Base-by-base conservation (phyloP, 306 rosid species). In the Luffa aegyptiaca region DNA sequence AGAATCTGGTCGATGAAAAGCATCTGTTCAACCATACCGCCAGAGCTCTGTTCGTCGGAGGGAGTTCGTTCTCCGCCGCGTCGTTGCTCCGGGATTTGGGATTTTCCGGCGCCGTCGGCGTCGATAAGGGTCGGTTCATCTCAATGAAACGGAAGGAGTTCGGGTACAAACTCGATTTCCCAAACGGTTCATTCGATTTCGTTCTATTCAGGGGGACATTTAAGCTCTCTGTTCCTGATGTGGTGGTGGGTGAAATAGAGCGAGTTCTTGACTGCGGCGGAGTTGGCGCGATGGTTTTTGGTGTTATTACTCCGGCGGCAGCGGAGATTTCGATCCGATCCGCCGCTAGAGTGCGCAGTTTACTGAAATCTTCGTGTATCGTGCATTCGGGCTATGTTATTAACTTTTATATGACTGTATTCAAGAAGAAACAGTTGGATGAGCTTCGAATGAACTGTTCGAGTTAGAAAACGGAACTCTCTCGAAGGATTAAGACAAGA, bases 201-300 rank as follows among this genome's bases (percentile, higher is more conserved):
- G 97, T 95, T 44, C 78, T 89, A 35, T 84, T 91, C 14, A 88
- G 83, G 79, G 94, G 91, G 81, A 62, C 81, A 0, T 88, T 86
- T 14, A 88, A 84, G 86, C 90, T 82, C 80, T 46, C 90, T n/a
- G 90, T 85, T 81, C 97, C 95, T 81, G 87, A 92, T 13, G 76
- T 86, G 72, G 85, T 92, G 31, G 91, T 92, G 75, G 89, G 87
- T 8, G 97, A 95, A 80, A 81, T 92, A 10, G 97, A 95, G 77
- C 93, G 98, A 9, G 80, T 94, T 68, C 92, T 94, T 77, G 87
- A 81, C 71, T 87, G 92, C 0, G 94, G 91, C 37, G 98, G 98
- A 56, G 82, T 88, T 6, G 98, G 93, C 18, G 97, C 86, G n/a
- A 64, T 92, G 75, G 85, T 90, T 83, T 80, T 83, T 13, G 77